Evolutionary conservation across 768 basidiomycete genomes (phyloP).

Genomic region (Tephrocybe sp.): DNA sequence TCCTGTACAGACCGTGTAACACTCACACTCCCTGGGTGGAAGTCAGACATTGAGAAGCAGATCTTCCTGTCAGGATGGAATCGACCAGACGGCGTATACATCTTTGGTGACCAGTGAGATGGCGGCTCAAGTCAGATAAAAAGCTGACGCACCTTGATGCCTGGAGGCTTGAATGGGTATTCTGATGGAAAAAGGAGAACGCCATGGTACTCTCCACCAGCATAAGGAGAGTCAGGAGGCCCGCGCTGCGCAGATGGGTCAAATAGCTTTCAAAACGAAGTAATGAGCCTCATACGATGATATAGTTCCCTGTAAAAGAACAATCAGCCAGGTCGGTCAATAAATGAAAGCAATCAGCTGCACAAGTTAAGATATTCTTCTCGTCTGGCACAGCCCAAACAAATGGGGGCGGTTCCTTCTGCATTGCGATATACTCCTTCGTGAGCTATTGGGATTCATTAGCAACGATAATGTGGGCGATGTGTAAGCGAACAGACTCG

Average conservation of each 20-base stretch:
- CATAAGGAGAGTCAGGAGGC: slow-evolving; percentile 89
- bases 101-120: slow-evolving; percentile 40
- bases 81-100: slow-evolving; percentile 88
- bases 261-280: slow-evolving; percentile 11
- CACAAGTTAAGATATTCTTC: slow-evolving; percentile 95
- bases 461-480: not conserved
- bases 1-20: no score
- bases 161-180: slow-evolving; percentile 96
- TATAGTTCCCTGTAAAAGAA: slow-evolving; percentile 78
- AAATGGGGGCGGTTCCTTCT: slow-evolving; percentile 91
- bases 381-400: slow-evolving; percentile 95
- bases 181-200: slow-evolving; percentile 89
- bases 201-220: slow-evolving; percentile 93
- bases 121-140: not conserved
- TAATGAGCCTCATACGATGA: slow-evolving; percentile 61
- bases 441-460: slow-evolving; percentile 49
- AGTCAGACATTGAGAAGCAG: slow-evolving; percentile 97
- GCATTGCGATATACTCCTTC: slow-evolving; percentile 92
- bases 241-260: slow-evolving; percentile 60
- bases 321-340: slow-evolving; percentile 1
- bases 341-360: slow-evolving; percentile 27
- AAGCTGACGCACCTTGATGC: slow-evolving; percentile 72
- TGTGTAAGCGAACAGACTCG: slow-evolving; percentile 45
- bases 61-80: slow-evolving; percentile 94
- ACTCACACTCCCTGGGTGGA: slow-evolving; percentile 85